Evolutionary conservation across 768 basidiomycete species (phyloP).

Genomic region (Boletus subparvulus): DNA sequence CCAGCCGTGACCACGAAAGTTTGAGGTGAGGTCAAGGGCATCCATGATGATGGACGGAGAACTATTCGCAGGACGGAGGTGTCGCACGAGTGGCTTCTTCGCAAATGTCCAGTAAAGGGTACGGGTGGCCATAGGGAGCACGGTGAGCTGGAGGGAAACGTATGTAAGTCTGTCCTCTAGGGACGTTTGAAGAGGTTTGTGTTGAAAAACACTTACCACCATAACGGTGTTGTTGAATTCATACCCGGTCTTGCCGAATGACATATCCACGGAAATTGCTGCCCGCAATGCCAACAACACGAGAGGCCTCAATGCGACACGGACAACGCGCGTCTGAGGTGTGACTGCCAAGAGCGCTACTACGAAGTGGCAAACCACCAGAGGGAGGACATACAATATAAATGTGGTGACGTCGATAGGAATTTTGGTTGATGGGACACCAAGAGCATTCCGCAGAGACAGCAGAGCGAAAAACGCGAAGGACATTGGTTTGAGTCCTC

Average conservation of each 20-base stretch:
- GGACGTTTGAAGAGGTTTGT: background rate
- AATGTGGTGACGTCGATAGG: background rate
- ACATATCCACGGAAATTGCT: background rate
- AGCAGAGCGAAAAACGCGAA: background rate
- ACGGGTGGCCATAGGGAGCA: background rate
- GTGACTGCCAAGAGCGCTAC: background rate
- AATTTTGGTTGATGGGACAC: background rate
- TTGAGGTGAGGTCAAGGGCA: background rate
- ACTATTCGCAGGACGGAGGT: background rate
- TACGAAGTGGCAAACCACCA: background rate
- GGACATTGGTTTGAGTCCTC: background rate
- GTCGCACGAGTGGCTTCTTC: background rate
- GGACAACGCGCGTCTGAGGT: background rate
- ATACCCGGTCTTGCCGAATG: background rate
- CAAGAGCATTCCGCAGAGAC: background rate
- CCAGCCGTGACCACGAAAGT: background rate
- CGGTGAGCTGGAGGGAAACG: background rate
- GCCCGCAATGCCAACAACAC: background rate
- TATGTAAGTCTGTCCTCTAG: background rate
- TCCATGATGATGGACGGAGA: background rate
- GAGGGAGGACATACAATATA: background rate
- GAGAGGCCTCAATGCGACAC: background rate
- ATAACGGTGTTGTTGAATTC: background rate
- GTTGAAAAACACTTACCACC: background rate
- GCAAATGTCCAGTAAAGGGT: background rate